Evolutionary conservation across 441 rosid genomes (phyloP).

Genomic region (Raphanus hybrid): DNA sequence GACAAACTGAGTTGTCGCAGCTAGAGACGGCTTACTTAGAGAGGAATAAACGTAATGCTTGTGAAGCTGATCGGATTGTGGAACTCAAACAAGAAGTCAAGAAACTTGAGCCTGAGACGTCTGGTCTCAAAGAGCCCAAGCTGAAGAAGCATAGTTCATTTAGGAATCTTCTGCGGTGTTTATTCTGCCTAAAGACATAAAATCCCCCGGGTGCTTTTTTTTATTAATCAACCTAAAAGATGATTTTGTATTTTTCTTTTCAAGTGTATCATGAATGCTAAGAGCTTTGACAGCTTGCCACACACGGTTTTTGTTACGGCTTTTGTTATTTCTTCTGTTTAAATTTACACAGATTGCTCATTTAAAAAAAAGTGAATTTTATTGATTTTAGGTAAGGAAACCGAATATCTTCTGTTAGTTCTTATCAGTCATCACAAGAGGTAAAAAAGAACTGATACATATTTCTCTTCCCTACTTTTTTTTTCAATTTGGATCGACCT

Average conservation of each 20-base stretch:
- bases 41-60: neutral
- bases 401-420: too few species aligned
- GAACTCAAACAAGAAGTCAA: slow-evolving; percentile 7
- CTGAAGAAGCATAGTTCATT: slow-evolving; percentile 1
- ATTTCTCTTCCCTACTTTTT: neutral
- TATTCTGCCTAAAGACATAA: neutral
- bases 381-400: too few species aligned
- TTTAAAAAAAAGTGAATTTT: too few species aligned
- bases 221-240: neutral
- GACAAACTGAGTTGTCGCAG: neutral
- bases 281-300: neutral
- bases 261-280: neutral
- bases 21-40: neutral
- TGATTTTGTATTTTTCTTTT: neutral
- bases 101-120: neutral
- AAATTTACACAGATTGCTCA: too few species aligned
- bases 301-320: neutral
- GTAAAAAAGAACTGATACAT: too few species aligned
- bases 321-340: too few species aligned
- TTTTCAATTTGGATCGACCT: neutral
- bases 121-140: neutral
- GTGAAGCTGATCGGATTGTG: slow-evolving; percentile 17
- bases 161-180: neutral
- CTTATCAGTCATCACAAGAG: too few species aligned
- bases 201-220: neutral